Base-by-base conservation (phyloP, 352 stramenopile species). In the Blastocystis sp. region DNA sequence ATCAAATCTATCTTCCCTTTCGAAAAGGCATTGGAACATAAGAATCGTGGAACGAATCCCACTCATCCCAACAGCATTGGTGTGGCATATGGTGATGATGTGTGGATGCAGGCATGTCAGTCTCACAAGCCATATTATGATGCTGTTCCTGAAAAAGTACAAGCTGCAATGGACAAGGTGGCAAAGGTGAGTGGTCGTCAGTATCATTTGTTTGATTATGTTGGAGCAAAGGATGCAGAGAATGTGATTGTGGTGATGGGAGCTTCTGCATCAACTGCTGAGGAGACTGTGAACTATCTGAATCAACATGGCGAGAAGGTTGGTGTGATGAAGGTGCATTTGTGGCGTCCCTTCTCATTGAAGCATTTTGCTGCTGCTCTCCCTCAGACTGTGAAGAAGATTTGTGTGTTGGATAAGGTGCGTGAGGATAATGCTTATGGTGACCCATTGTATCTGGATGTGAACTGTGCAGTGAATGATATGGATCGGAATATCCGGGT, bases 181-280 rank as follows among this genome's bases (percentile, higher is more conserved):
- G 93, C 91, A 88, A 90, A 91, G 49, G 90, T 93, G 35, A 90
- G 92, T 27, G 91, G 93, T 88, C 90, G 91, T 65, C 91, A 93
- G 88, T 94, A 94, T 89, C 90, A 91, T 32, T 89, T 94, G 67
- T 94, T 93, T 89, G 92, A 94, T 88, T 94, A 94, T 89, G 89
- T 90, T 54, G 92, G 92, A 56, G 88, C 90, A 0, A 21, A 88
- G 3, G 91, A 94, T 59, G 92, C 92, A 27, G 90, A 93, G 90
- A 88, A 88, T 81, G 92, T 94, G 2, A 87, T 94, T 43, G 91
- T 94, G 16, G 89, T 93, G 66, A 89, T 93, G 16, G 92, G 92
- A 56, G 90, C 93, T 37, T 92, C 91, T 0, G 89, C 71, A 39
- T 51, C 89, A 1, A 88, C 88, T 7, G 91, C 90, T 7, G 80